These are phyloP conservation scores for Bidens hawaiensis DNA, from an alignment of 140 eudicot genomes.

Conservation along the genomic window DNA sequence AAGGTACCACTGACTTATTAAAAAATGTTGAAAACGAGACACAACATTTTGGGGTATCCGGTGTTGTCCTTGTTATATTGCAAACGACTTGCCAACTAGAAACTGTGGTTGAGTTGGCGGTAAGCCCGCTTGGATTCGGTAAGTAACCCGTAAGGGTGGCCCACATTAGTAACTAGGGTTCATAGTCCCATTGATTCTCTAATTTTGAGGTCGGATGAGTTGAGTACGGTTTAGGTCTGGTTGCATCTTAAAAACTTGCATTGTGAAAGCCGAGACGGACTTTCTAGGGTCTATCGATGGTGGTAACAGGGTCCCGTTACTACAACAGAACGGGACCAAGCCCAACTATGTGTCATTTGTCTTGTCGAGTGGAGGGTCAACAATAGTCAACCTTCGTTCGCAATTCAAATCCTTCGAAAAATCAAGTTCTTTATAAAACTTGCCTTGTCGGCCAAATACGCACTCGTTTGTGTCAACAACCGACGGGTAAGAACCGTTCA, in stretches of 20 bases:
- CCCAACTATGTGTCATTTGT: conserved; percentile 62
- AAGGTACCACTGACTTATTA: conserved; percentile 62
- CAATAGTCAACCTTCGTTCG: conserved; percentile 57
- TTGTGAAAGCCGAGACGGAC: conserved; percentile 51
- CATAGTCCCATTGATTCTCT: conserved; percentile 58
- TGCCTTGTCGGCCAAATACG: conserved; percentile 63
- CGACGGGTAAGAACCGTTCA: conserved; percentile 76
- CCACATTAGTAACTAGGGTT: conserved; percentile 57
- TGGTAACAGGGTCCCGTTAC: conserved; percentile 75
- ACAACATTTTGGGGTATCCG: conserved; percentile 46
- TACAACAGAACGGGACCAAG: conserved; percentile 72
- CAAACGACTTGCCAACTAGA: conserved; percentile 87
- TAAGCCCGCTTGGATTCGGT: conserved; percentile 53
- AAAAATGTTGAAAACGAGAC: conserved; percentile 59
- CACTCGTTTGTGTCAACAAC: conserved; percentile 56
- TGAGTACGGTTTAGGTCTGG: conserved; percentile 62
- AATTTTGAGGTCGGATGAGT: conserved; percentile 71
- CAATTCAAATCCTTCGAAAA: conserved; percentile 65
- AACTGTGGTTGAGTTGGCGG: conserved; percentile 42
- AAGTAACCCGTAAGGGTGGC: conserved; percentile 61
- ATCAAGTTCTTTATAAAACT: conserved; percentile 46
- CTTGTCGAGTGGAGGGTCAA: conserved; percentile 65
- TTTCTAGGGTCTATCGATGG: conserved; percentile 46
- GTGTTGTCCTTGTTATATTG: conserved; percentile 25
- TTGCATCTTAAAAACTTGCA: conserved; percentile 80